Conservation (phyloP, 176 grass and related monocot genomes). For the Ananas comosus region DNA sequence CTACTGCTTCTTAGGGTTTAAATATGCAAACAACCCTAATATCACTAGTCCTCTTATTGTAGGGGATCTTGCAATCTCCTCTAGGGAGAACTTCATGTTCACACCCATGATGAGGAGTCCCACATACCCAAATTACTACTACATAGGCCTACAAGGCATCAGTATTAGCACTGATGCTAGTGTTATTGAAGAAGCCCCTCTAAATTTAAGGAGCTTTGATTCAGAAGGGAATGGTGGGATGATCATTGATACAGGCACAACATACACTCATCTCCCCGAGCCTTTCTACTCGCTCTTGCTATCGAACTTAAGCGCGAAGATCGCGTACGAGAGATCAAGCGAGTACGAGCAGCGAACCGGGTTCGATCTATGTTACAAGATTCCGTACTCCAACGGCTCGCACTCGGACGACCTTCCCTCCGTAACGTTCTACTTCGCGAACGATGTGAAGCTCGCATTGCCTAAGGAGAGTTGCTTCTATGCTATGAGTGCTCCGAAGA, state of each 20-base stretch:
- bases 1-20: slow-evolving; percentile 43
- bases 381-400: slow-evolving; percentile 3
- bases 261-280: slow-evolving; percentile 36
- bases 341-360: slow-evolving; percentile 13
- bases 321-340: slow-evolving; percentile 7
- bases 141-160: slow-evolving; percentile 29
- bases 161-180: background rate
- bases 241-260: slow-evolving; percentile 39
- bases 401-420: slow-evolving; percentile 8
- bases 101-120: slow-evolving; percentile 34
- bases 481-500: slow-evolving; percentile 24
- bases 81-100: slow-evolving; percentile 22
- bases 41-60: slow-evolving; percentile 35
- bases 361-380: slow-evolving; percentile 19
- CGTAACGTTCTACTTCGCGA: slow-evolving; percentile 11
- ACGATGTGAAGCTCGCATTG: slow-evolving; percentile 20
- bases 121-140: slow-evolving; percentile 35
- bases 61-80: slow-evolving; percentile 32
- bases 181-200: background rate
- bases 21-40: slow-evolving; percentile 31
- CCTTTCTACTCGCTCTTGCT: slow-evolving; percentile 27
- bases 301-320: background rate
- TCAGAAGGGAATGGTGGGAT: slow-evolving; percentile 23
- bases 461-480: slow-evolving; percentile 44
- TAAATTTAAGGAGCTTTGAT: slow-evolving; percentile 9